Base-by-base conservation (phyloP, 306 rosid species). In the Psophocarpus tetragonolobus region DNA sequence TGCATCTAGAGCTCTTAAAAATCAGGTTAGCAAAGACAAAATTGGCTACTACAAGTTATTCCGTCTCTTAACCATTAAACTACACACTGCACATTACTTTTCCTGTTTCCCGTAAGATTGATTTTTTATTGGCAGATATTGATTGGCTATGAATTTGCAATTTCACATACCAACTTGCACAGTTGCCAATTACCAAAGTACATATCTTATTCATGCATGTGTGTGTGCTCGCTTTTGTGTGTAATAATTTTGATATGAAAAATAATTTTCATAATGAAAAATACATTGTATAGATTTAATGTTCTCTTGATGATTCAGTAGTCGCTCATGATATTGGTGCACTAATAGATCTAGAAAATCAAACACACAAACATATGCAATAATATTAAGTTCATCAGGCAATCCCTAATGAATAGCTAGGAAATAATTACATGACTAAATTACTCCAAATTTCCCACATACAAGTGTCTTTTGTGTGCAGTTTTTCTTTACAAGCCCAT, bases 401-500 rank as follows among this genome's bases (percentile, higher is more conserved):
- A 80, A 79, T 74, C 54, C 35, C 36, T 10, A 23, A 54, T 62
- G 50, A 80, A 47, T 36, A 58, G 3, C 50, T 14, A 27, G 48
- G 47, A 74, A 74, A 69, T 20, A 10, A n/a, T 62, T 68, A 38
- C 30, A 57, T 68, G 77, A 64, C 6, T 74, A 66, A 71, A 7
- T 50, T 61, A 20, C 21, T 32, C 24, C 33, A 58, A 67, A 62
- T 44, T 71, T 81, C 60, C 9, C 58, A 42, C 70, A 63, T 45
- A 51, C n/a, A 29, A 44, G 68, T 62, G 35, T 32, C 30, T 27
- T 78, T 54, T 81, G 61, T 44, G 21, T 73, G 88, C 93, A 95
- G 98, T 95, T 95, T 86, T 95, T 95, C 88, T 77, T 18, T 85
- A 57, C 87, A n/a, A 91, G 83, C 76, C 98, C 97, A 42, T 74